Evolutionary conservation across 2,329 filamentous ascomycete genomes (phyloP).

Genomic region (Diaporthe citriasiana): DNA sequence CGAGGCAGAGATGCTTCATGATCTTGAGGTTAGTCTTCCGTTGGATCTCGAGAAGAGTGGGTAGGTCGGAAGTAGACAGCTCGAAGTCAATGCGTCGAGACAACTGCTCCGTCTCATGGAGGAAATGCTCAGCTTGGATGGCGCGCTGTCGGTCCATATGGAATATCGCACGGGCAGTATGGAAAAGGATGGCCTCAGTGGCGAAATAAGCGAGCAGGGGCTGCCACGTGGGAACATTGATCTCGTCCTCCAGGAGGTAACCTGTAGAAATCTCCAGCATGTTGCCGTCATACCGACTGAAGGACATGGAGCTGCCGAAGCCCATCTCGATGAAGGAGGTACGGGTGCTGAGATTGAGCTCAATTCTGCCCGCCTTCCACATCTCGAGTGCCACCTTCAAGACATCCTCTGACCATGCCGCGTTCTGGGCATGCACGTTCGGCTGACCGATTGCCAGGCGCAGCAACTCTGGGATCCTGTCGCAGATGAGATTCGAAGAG

Average conservation of each 20-base stretch:
- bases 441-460: constrained; percentile 43
- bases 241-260: constrained; percentile 48
- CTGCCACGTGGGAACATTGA: constrained; percentile 47
- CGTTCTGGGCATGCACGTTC: constrained; percentile 42
- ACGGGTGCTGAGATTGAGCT: constrained; percentile 46
- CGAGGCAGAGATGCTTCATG: constrained; percentile 53
- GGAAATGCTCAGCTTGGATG: constrained; percentile 52
- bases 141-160: constrained; percentile 49
- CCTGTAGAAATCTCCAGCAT: constrained; percentile 47
- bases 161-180: constrained; percentile 50
- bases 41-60: constrained; percentile 46
- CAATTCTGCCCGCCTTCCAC: constrained; percentile 47
- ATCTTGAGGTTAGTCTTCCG: constrained; percentile 51
- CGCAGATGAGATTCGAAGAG: constrained; percentile 42
- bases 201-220: constrained; percentile 44
- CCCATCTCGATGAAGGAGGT: constrained; percentile 48
- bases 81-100: constrained; percentile 53
- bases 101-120: constrained; percentile 47
- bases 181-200: constrained; percentile 54
- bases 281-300: constrained; percentile 45
- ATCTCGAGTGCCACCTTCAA: constrained; percentile 45
- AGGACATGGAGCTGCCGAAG: constrained; percentile 47
- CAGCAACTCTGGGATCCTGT: constrained; percentile 46
- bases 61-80: constrained; percentile 49
- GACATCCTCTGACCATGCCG: constrained; percentile 45